Percentiles rank a stretch among this genome's conserved stretches.
Conservation (phyloP, 2,329 filamentous ascomycete species). For the Arthroderma uncinatum region DNA sequence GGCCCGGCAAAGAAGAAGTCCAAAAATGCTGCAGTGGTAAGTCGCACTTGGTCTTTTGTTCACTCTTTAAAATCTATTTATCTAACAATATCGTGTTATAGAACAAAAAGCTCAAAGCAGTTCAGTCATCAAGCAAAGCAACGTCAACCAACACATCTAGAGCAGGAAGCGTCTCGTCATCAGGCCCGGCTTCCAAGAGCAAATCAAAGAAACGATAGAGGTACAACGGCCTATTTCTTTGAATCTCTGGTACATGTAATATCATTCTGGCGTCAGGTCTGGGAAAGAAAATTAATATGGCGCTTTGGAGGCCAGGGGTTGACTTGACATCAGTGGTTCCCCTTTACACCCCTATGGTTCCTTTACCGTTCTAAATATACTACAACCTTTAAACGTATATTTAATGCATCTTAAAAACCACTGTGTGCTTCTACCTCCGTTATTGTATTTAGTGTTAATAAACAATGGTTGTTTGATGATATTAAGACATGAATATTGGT, state of each 20-base stretch:
- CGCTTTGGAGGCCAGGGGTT: conserved; percentile 4
- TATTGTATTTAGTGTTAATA: not conserved
- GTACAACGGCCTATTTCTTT: not conserved
- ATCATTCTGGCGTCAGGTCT: not conserved
- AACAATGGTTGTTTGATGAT: not conserved
- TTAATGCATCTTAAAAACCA: not conserved
- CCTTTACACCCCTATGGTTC: not conserved
- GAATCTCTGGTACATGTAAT: not conserved
- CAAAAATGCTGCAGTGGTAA: conserved; percentile 72
- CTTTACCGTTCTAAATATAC: not conserved
- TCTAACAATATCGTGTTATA: conserved; percentile 32
- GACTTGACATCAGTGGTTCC: not conserved
- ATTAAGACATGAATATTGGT: not conserved
- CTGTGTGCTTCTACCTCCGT: not conserved
- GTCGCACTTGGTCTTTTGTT: conserved; percentile 21
- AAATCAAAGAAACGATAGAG: conserved; percentile 33
- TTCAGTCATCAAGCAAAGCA: conserved; percentile 65
- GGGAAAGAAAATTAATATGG: not conserved
- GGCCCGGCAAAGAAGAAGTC: conserved; percentile 89
- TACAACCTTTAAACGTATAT: not conserved
- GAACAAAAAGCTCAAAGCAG: conserved; percentile 87
- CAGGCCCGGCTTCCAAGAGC: conserved; percentile 33
- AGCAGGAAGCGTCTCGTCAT: conserved; percentile 78
- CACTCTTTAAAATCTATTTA: not conserved
- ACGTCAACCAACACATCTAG: conserved; percentile 68